These are phyloP conservation scores for Herpotrichia juniperi DNA, from an alignment of 2,329 filamentous ascomycete genomes.

Conservation along the genomic window DNA sequence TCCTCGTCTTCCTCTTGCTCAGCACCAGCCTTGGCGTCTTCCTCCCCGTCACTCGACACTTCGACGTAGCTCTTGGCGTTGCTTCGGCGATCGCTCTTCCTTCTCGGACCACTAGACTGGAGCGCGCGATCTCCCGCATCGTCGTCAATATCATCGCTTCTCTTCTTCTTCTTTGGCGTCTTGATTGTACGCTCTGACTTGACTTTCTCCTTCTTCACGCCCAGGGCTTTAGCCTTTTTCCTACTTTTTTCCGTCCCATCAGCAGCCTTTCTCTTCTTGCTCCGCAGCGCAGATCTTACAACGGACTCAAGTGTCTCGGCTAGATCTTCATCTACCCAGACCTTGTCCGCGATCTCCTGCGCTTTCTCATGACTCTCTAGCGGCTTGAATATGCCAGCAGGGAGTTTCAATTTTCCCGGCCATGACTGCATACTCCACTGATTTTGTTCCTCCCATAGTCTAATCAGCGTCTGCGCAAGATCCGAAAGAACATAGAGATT, in stretches of 20 bases:
- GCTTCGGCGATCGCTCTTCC: conserved; percentile 50
- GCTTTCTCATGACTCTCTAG: conserved; percentile 79
- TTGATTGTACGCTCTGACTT: conserved; percentile 38
- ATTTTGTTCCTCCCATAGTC: conserved; percentile 84
- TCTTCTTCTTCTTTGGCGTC: conserved; percentile 47
- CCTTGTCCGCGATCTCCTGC: conserved; percentile 84
- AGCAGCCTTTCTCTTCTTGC: conserved; percentile 53
- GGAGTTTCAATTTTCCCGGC: conserved; percentile 79
- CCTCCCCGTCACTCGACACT: conserved; percentile 50
- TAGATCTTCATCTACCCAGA: conserved; percentile 76
- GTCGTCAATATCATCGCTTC: conserved; percentile 38
- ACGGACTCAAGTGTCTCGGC: conserved; percentile 79
- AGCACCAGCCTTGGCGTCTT: conserved; percentile 38
- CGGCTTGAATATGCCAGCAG: conserved; percentile 76
- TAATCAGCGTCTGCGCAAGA: conserved; percentile 79
- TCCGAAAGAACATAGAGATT: conserved; percentile 88
- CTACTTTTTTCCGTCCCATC: conserved; percentile 33
- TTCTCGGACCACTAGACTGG: conserved; percentile 49
- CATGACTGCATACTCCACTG: conserved; percentile 87
- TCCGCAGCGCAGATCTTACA: conserved; percentile 72
- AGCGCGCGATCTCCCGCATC: conserved; percentile 35
- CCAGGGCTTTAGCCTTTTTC: conserved; percentile 43
- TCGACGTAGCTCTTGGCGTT: conserved; percentile 52
- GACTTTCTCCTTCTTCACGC: conserved; percentile 39
- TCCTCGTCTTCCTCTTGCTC: conserved; percentile 18